These are phyloP conservation scores for Sclerotinia subarctica DNA, from an alignment of 2,329 filamentous ascomycete genomes.

Conservation along the genomic window DNA sequence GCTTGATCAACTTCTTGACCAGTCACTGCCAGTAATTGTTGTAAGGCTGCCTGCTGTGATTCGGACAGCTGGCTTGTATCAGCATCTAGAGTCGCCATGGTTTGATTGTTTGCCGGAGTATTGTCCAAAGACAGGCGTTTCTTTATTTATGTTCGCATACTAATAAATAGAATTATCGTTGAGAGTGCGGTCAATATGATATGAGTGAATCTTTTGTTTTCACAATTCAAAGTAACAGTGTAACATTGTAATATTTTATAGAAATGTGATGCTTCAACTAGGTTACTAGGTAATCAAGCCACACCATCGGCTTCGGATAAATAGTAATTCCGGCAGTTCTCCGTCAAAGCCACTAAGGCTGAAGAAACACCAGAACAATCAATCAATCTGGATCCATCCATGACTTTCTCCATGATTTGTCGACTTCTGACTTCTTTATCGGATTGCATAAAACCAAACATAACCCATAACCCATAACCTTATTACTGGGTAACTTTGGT, in stretches of 20 bases:
- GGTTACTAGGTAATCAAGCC: slow-evolving; percentile 4
- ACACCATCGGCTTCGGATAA: slow-evolving; percentile 14
- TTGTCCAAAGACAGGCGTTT: not conserved
- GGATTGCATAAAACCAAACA: slow-evolving; percentile 9
- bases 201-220: not conserved
- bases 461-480: too few relatives aligned
- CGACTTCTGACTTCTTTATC: slow-evolving; percentile 13
- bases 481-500: not conserved
- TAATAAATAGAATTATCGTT: not conserved
- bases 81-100: slow-evolving; percentile 48
- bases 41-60: slow-evolving; percentile 76
- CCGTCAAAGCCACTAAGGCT: slow-evolving; percentile 16
- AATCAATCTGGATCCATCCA: not conserved
- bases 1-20: slow-evolving; percentile 76
- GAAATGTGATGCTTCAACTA: too few relatives aligned
- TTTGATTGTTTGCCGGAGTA: not conserved
- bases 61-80: slow-evolving; percentile 69
- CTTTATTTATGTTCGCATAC: slow-evolving; percentile 1
- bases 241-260: not conserved
- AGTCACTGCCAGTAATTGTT: slow-evolving; percentile 86
- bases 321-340: not conserved
- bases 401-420: slow-evolving; percentile 8
- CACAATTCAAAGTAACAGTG: not conserved
- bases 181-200: not conserved
- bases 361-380: not conserved